These are phyloP conservation scores for Cordyceps cicadae DNA, from an alignment of 2,329 filamentous ascomycete genomes.

Conservation along the genomic window DNA sequence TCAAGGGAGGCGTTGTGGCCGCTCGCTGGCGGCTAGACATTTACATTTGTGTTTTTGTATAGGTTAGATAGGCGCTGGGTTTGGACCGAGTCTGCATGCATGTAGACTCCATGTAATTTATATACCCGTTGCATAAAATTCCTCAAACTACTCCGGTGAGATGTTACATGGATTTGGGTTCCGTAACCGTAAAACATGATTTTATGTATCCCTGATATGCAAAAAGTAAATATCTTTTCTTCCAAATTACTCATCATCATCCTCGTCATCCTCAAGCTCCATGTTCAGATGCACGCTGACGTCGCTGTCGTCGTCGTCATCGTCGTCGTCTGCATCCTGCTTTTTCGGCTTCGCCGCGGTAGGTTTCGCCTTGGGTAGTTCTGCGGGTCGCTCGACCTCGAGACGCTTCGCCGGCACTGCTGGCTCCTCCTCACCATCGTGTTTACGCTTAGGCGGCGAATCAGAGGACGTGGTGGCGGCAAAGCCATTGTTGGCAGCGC, in stretches of 20 bases:
- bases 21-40: neutral
- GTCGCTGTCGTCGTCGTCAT: slow-evolving; percentile 41
- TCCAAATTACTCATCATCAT: slow-evolving; percentile 16
- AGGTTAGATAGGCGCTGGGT: neutral
- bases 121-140: neutral
- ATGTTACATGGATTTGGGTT: neutral
- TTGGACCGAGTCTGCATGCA: neutral
- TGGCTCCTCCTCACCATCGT: slow-evolving; percentile 26
- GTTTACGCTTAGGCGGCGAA: slow-evolving; percentile 31
- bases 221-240: neutral
- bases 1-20: neutral
- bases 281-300: slow-evolving; percentile 52
- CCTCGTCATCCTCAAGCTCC: slow-evolving; percentile 47
- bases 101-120: neutral
- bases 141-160: neutral
- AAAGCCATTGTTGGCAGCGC: slow-evolving; percentile 14
- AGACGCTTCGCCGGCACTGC: slow-evolving; percentile 31
- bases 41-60: neutral
- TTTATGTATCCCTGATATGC: slow-evolving; percentile 6
- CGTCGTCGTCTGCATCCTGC: slow-evolving; percentile 27
- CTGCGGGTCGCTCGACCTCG: slow-evolving; percentile 27
- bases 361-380: slow-evolving; percentile 16
- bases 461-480: slow-evolving; percentile 13
- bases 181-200: neutral
- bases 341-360: slow-evolving; percentile 16